phyloP scores from a whole-genome alignment of 768 basidiomycete genomes.

The Leccinum pellstonianum region DNA sequence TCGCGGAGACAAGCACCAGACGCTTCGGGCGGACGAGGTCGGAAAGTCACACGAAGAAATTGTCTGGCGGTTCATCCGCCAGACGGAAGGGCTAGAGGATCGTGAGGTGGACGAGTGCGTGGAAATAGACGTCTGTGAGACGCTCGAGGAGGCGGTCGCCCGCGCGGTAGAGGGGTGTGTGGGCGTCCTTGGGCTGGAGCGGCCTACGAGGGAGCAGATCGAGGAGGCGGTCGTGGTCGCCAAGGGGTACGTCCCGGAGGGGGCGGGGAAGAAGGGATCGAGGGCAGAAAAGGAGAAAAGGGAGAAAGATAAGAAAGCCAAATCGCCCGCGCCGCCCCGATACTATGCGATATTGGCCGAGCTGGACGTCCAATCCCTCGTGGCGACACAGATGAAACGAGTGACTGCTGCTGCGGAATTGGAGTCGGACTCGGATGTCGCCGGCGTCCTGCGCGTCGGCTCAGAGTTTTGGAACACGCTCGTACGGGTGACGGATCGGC shows the following conservation, averaged over 20 bases:
- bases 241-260: conserved; percentile 40
- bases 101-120: conserved; percentile 67
- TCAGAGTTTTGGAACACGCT: conserved; percentile 51
- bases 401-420: conserved; percentile 1
- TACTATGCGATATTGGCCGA: conserved; percentile 84
- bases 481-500: conserved; percentile 53
- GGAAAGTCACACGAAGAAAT: conserved; percentile 70
- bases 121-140: conserved; percentile 61
- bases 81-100: conserved; percentile 58
- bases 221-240: conserved; percentile 42
- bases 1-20: conserved; percentile 87
- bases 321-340: conserved; percentile 39
- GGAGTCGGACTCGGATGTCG: not conserved
- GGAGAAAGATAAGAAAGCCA: conserved; percentile 27
- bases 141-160: conserved; percentile 52
- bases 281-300: not conserved
- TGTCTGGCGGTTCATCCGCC: conserved; percentile 74
- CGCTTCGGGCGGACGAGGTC: conserved; percentile 57
- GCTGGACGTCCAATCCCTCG: conserved; percentile 51
- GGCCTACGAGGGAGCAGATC: conserved; percentile 57
- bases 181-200: conserved; percentile 49
- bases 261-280: conserved; percentile 6
- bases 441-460: conserved; percentile 32
- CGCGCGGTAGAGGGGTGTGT: conserved; percentile 60
- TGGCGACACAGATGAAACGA: conserved; percentile 43